phyloP scores from a whole-genome alignment of 805 yeast genomes.

The Lipomyces anomalus region DNA sequence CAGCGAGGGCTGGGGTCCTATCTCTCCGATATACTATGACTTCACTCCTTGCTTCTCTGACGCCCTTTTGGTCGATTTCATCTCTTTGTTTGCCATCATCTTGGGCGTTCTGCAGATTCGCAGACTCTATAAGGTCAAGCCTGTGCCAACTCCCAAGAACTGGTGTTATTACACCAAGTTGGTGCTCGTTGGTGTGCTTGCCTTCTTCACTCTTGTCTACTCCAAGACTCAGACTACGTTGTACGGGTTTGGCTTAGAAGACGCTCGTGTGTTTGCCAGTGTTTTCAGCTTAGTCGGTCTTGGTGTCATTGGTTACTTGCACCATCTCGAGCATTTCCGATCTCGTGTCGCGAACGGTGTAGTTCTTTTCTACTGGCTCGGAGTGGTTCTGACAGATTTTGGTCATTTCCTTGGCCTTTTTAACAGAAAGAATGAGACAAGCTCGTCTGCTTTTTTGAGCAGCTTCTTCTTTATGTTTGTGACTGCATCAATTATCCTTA shows the following conservation, averaged over 20 bases:
- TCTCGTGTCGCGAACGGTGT: constrained; percentile 59
- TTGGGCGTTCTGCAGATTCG: constrained; percentile 30
- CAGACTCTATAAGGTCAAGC: constrained; percentile 23
- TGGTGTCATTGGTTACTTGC: constrained; percentile 49
- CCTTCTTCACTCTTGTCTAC: constrained; percentile 19
- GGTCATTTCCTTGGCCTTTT: constrained; percentile 43
- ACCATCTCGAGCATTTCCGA: constrained; percentile 68
- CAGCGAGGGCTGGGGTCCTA: constrained; percentile 37
- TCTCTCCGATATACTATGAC: constrained; percentile 26
- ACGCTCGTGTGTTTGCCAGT: constrained; percentile 36
- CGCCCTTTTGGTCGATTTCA: constrained; percentile 32
- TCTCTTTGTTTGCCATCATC: constrained; percentile 28
- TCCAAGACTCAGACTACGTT: constrained; percentile 21
- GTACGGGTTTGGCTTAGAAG: constrained; percentile 30
- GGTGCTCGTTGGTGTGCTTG: constrained; percentile 25
- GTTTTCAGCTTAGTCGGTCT: constrained; percentile 40
- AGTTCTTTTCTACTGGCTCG: constrained; percentile 70
- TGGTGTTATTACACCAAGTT: constrained; percentile 24
- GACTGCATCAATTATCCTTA: constrained; percentile 15
- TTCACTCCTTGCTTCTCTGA: constrained; percentile 38
- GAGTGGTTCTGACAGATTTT: constrained; percentile 38
- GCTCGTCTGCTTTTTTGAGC: constrained; percentile 25
- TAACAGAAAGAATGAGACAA: constrained; percentile 14
- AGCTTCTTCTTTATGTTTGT: constrained; percentile 29
- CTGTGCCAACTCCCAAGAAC: constrained; percentile 23